Base-by-base conservation (phyloP, 306 rosid genomes). In the Fagus crenata region DNA sequence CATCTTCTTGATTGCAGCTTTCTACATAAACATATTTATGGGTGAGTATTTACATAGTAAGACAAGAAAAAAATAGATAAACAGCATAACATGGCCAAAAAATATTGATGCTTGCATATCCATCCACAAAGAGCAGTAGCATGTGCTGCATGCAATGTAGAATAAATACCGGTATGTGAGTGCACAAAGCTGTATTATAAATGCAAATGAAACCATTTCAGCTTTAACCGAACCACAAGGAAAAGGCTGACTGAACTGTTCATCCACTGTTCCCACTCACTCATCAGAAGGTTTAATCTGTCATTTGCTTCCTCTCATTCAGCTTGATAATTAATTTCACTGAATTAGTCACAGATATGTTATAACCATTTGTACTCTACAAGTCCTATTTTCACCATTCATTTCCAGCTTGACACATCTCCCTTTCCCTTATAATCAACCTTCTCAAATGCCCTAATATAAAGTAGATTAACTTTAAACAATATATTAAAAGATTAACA, bases 1-100 rank as follows among this genome's bases (percentile, higher is more conserved):
- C 98, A 94, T 94, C 89, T 89, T 92, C 86, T 94, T 94, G 68
- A 94, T 77, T 61, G 98, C 97, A 58, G 93, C 91, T 89, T 86
- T 91, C 98, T 91, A 88, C 83, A 78, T 15, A 65, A 32, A 67
- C 63, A 53, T 18, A 79, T 49, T 63, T 61, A 80, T 71, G 67
- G 43, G 54, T 42, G 72, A 65, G 55, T 67, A 77, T 71, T 77
- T 60, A 53, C 73, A 39, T 58, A 79, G 75, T 32, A 49, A 73
- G 76, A 54, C 70, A 61, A 70, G 69, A 74, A 11, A 40, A 41
- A 77, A 15, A 74, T 18, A n/a, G n/a, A n/a, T n/a, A n/a, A n/a
- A n/a, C n/a, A n/a, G n/a, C n/a, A n/a, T n/a, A 43, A 17, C 54
- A 40, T 59, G 75, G 67, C 46, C 70, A 43, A 40, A 78, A 51